Base-by-base conservation (phyloP, 352 stramenopile genomes). In the Phytophthora europaea region DNA sequence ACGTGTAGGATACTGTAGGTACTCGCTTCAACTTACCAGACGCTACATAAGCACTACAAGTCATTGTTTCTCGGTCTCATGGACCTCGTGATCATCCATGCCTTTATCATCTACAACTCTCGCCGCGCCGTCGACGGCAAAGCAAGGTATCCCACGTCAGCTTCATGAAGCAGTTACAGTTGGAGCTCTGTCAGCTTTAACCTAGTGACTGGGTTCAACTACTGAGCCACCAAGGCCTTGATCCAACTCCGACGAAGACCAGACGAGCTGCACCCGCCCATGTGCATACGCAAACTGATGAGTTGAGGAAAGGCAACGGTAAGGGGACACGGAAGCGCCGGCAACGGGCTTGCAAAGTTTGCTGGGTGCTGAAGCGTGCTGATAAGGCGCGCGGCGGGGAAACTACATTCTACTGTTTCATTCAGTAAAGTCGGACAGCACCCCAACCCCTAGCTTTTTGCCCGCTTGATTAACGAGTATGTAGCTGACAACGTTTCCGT, bases 321-420 rank as follows among this genome's bases (percentile, higher is more conserved):
- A 4, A 22, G 5, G 43, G 23, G 43, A 50, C 43, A 9, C 18
- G 43, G 43, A 50, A 23, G 7, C 43, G 43, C 18, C 18, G 43
- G 13, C 43, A 22, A 16, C 6, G 43, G 12, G 43, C 43, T 2
- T 50, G 43, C 18, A 50, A 50, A 23, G 5, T 50, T 12, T 23
- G 43, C 6, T 50, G 16, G 13, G 43, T 50, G 43, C n/a, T 50
- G 43, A 50, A 23, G 43, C 18, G 18, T 6, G 18, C 12, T 5
- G 43, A 50, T 38, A 13, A 62, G 23, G 10, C 6, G 23, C 36
- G 38, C 5, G 64, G 54, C 7, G 64, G 55, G 0, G 55, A 61
- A 36, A 57, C 55, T 6, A 68, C 50, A 4, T 68, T 61, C 13
- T 68, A 43, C 18, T 68, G 43, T 6, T 31, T n/a, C n/a, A n/a